These are phyloP conservation scores for Schizopora paradoxa DNA, from an alignment of 1,284 basidiomycete species.

Conservation along the genomic window DNA sequence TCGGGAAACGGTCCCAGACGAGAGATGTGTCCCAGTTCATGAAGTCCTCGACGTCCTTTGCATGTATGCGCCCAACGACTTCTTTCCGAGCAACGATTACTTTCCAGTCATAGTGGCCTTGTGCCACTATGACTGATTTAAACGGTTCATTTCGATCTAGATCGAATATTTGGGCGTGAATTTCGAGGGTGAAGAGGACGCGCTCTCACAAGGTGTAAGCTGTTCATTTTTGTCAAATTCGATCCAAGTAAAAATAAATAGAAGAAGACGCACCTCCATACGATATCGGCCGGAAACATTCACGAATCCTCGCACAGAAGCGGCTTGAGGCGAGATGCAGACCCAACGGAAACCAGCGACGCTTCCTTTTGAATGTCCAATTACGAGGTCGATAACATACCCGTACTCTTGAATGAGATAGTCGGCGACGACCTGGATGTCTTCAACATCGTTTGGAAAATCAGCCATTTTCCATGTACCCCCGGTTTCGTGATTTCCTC, in stretches of 20 bases:
- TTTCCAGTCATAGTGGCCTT: slow-evolving; percentile 55
- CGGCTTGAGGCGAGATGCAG: slow-evolving; percentile 52
- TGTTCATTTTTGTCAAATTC: slow-evolving; percentile 22
- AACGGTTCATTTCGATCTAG: slow-evolving; percentile 35
- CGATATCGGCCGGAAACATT: slow-evolving; percentile 71
- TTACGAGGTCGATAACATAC: slow-evolving; percentile 59
- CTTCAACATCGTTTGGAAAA: slow-evolving; percentile 54
- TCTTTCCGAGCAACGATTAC: slow-evolving; percentile 56
- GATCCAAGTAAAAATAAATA: slow-evolving; percentile 13
- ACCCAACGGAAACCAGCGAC: slow-evolving; percentile 64
- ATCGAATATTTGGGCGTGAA: background rate
- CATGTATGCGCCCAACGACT: slow-evolving; percentile 45
- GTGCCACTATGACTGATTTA: slow-evolving; percentile 42
- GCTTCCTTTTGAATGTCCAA: slow-evolving; percentile 72
- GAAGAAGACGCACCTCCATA: slow-evolving; percentile 51
- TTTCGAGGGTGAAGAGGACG: background rate
- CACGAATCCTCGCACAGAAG: slow-evolving; percentile 50
- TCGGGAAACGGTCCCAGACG: slow-evolving; percentile 61
- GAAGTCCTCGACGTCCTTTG: slow-evolving; percentile 54
- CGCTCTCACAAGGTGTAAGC: slow-evolving; percentile 41
- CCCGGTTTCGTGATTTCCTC: slow-evolving; percentile 70
- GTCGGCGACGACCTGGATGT: slow-evolving; percentile 58
- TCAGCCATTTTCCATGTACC: slow-evolving; percentile 58
- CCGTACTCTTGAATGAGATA: slow-evolving; percentile 53
- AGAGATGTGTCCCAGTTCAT: slow-evolving; percentile 55